A percentile compares a stretch with the other conserved stretches of the same genome.
phyloP scores from a whole-genome alignment of 805 yeast genomes.

The Lipomyces mesembrius region DNA sequence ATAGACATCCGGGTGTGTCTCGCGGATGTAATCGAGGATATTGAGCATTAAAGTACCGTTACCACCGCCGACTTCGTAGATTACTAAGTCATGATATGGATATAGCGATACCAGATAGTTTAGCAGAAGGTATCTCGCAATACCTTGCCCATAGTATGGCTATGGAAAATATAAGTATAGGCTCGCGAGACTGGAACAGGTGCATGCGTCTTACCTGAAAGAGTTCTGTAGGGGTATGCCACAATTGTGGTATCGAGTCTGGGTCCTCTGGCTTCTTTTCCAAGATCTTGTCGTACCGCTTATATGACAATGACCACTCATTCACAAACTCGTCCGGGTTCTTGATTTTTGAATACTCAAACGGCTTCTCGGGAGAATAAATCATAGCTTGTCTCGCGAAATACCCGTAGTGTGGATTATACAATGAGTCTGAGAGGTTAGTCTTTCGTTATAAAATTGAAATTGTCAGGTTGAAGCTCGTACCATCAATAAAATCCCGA shows the following conservation, averaged over 20 bases:
- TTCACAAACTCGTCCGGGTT: constrained; percentile 73
- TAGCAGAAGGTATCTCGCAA: constrained; percentile 77
- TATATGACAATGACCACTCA: constrained; percentile 56
- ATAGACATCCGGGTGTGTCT: constrained; percentile 74
- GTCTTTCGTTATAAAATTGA: not conserved
- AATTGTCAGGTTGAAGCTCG: not conserved
- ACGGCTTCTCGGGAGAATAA: constrained; percentile 68
- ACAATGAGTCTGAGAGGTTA: constrained; percentile 65
- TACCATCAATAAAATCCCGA: constrained; percentile 72
- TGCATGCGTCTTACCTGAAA: constrained; percentile 47
- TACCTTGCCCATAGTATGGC: constrained; percentile 83
- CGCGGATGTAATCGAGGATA: constrained; percentile 65
- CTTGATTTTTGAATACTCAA: constrained; percentile 60
- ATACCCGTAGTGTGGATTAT: constrained; percentile 82
- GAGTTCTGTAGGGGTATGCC: constrained; percentile 91
- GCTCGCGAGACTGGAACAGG: not conserved
- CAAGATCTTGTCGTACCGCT: constrained; percentile 53
- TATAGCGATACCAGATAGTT: constrained; percentile 70
- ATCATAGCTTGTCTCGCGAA: constrained; percentile 79
- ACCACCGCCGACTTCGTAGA: constrained; percentile 90
- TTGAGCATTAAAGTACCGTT: constrained; percentile 85
- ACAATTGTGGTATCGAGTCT: constrained; percentile 55
- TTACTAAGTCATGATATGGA: constrained; percentile 71
- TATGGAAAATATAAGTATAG: constrained; percentile 37
- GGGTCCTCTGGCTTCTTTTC: constrained; percentile 33